Evolutionary conservation across 2,329 filamentous ascomycete species (phyloP).

Genomic region (Dothidotthia symphoricarpi): DNA sequence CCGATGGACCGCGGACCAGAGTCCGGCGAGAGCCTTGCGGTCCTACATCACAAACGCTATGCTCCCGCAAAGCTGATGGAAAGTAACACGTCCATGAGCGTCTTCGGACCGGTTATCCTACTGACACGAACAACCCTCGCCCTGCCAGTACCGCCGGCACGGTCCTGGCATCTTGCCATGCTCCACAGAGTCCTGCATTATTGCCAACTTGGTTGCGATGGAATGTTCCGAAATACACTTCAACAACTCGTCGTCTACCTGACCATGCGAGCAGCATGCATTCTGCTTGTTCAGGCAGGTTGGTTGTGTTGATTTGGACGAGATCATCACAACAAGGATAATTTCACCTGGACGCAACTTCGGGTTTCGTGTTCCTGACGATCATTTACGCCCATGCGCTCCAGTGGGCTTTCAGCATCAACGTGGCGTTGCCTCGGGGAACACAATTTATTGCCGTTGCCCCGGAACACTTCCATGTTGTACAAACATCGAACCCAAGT

Average conservation of each 20-base stretch:
- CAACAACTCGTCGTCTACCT: slow-evolving; percentile 5
- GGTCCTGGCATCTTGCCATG: slow-evolving; percentile 27
- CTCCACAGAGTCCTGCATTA: slow-evolving; percentile 26
- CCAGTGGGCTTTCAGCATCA: no score
- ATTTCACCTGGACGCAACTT: slow-evolving; percentile 14
- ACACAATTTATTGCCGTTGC: no score
- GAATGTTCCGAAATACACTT: slow-evolving; percentile 5
- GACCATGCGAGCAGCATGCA: slow-evolving; percentile 15
- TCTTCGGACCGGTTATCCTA: slow-evolving; percentile 28
- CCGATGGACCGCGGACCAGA: slow-evolving; percentile 13
- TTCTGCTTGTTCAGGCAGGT: slow-evolving; percentile 8
- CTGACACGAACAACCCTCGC: slow-evolving; percentile 21
- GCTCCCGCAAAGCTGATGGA: slow-evolving; percentile 5
- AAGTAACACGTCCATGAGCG: slow-evolving; percentile 8
- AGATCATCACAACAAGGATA: slow-evolving; percentile 24
- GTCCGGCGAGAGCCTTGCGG: slow-evolving; percentile 9
- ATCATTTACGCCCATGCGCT: slow-evolving; percentile 9
- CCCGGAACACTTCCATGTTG: no score
- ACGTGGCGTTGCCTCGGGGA: no score
- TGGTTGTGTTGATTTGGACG: slow-evolving; percentile 13
- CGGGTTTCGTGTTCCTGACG: slow-evolving; percentile 16
- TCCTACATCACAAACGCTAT: slow-evolving; percentile 8
- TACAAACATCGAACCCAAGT: no score
- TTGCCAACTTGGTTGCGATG: slow-evolving; percentile 8
- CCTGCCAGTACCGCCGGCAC: slow-evolving; percentile 25